Base-by-base conservation (phyloP, 345 rosid genomes). In the Firmiana major region DNA sequence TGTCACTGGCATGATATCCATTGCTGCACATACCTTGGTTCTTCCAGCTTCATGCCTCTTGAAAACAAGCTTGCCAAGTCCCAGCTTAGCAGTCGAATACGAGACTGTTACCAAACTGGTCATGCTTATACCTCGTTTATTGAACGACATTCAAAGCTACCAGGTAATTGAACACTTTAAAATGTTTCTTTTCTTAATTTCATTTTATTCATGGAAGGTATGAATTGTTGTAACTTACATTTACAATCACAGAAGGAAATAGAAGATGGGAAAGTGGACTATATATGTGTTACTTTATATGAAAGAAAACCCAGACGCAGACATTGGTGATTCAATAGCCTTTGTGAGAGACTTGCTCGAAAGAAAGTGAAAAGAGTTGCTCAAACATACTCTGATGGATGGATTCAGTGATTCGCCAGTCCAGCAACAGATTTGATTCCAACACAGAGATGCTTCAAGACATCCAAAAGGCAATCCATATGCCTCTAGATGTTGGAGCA, bases 91-190 rank as follows among this genome's bases (percentile, higher is more conserved):
- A 9, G 17, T 74, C 22, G 74, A 82, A 7, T 83, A 84, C 59
- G 90, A 86, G 12, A 48, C 64, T 12, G 13, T 89, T 11, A 90
- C 94, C 11, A 80, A 78, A 76, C 60, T 89, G 74, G 51, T 84
- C 71, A 92, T 92, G 97, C 34, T 83, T 36, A 66, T 84, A 19
- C 5, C 88, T 70, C 89, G 93, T 43, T 83, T 92, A 78, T 67
- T 89, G 72, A 92, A 92, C 64, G 94, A 90, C 65, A 75, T 78
- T 3, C 91, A 90, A 28, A 85, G 92, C 73, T 84, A 84, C 46
- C 65, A 85, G 92, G 94, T 31, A 31, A 31, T 31, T 31, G 34
- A 31, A 31, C 34, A 1, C 34, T 31, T 31, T 31, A 31, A 31
- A 31, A 31, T 31, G 34, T n/a, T n/a, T n/a, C n/a, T n/a, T n/a